Evolutionary conservation across 352 stramenopile genomes (phyloP).

Genomic region (Pythium grandisporangium): DNA sequence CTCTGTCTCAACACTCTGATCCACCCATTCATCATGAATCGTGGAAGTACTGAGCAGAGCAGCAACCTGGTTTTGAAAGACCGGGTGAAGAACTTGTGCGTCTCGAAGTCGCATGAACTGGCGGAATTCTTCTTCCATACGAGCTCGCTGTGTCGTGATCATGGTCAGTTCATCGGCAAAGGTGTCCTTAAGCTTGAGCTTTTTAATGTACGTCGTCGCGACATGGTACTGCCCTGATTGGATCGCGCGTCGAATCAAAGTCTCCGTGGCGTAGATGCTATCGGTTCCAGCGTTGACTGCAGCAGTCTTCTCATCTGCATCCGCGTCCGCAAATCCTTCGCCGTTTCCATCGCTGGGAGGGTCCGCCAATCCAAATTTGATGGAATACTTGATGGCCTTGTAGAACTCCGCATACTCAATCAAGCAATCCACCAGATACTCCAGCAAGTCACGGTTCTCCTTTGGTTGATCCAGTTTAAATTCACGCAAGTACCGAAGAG

Average conservation of each 20-base stretch:
- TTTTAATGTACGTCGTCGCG: conserved; percentile 75
- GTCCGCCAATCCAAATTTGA: conserved; percentile 79
- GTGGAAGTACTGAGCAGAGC: conserved; percentile 31
- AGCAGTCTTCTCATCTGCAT: conserved; percentile 17
- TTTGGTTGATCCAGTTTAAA: conserved; percentile 58
- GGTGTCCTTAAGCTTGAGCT: conserved; percentile 48
- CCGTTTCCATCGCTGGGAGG: no score
- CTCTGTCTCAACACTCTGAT: conserved; percentile 35
- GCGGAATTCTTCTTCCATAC: conserved; percentile 45
- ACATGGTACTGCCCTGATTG: conserved; percentile 64
- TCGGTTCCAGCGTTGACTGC: no score
- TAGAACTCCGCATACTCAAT: conserved; percentile 67
- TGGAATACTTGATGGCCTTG: conserved; percentile 85
- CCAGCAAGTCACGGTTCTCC: conserved; percentile 27
- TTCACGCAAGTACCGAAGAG: conserved; percentile 59
- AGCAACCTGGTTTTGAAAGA: conserved; percentile 24
- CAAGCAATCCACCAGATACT: conserved; percentile 58
- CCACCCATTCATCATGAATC: conserved; percentile 35
- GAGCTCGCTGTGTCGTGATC: conserved; percentile 50
- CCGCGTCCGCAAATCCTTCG: conserved; percentile 17
- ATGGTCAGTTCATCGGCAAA: conserved; percentile 45
- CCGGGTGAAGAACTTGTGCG: conserved; percentile 33
- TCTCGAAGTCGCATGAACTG: conserved; percentile 38
- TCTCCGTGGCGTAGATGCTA: conserved; percentile 36
- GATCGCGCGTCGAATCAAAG: conserved; percentile 48